Conservation (phyloP, 1,284 basidiomycete genomes). For the Spongiforma sp. region DNA sequence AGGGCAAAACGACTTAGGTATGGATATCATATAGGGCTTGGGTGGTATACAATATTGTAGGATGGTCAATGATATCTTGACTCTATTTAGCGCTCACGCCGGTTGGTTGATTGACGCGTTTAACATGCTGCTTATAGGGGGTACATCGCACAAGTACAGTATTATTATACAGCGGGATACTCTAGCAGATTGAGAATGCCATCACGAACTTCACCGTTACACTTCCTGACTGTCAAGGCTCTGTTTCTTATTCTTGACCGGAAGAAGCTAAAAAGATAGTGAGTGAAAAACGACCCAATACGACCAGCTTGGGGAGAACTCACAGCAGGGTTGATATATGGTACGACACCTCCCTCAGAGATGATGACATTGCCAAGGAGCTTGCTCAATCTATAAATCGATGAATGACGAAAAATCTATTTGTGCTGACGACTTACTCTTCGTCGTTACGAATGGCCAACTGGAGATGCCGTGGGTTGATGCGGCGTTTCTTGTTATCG, state of each 20-base stretch:
- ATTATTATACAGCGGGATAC: constrained; percentile 4
- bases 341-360: constrained; percentile 92
- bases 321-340: constrained; percentile 48
- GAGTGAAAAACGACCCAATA: neutral
- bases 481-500: constrained; percentile 82
- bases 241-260: constrained; percentile 37
- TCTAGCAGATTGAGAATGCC: too few species aligned
- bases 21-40: constrained; percentile 4
- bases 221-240: constrained; percentile 40
- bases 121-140: too few species aligned
- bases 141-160: too few species aligned
- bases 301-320: constrained; percentile 3
- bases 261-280: constrained; percentile 29
- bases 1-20: constrained; percentile 47
- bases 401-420: neutral
- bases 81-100: neutral
- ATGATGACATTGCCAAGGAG: constrained; percentile 85
- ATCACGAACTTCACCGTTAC: constrained; percentile 15
- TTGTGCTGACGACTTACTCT: constrained; percentile 51
- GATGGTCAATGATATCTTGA: constrained; percentile 34
- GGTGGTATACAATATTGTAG: constrained; percentile 34
- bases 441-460: constrained; percentile 90
- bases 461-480: constrained; percentile 89
- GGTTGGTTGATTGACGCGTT: neutral
- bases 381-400: constrained; percentile 58